Evolutionary conservation across 257 asterid genomes (phyloP).

Genomic region (Leonotis leonurus): DNA sequence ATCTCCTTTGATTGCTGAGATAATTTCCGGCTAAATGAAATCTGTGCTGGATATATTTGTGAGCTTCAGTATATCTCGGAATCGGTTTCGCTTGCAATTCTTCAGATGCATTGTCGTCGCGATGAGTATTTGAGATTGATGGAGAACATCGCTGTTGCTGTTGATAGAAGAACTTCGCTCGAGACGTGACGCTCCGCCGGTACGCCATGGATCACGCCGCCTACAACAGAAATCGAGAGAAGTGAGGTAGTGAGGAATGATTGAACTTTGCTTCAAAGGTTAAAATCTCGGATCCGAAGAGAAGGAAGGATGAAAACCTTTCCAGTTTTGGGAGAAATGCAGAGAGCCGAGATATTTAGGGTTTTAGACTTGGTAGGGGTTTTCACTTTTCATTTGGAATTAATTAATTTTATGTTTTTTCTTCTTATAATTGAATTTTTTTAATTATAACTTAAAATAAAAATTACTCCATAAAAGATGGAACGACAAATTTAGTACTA

Average conservation of each 20-base stretch:
- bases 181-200: slow-evolving; percentile 56
- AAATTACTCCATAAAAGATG: too few species aligned
- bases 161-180: slow-evolving; percentile 59
- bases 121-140: slow-evolving; percentile 40
- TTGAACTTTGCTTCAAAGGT: not conserved
- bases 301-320: not conserved
- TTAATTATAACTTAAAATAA: too few species aligned
- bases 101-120: slow-evolving; percentile 34
- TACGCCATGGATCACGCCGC: slow-evolving; percentile 47
- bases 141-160: slow-evolving; percentile 53
- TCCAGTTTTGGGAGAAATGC: not conserved
- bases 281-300: not conserved
- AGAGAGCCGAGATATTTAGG: too few species aligned
- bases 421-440: too few species aligned
- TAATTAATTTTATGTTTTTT: too few species aligned
- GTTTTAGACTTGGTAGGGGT: too few species aligned
- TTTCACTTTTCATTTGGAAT: too few species aligned
- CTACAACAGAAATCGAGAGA: not conserved
- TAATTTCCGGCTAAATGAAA: slow-evolving; percentile 16
- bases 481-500: too few species aligned
- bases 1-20: slow-evolving; percentile 22
- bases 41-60: slow-evolving; percentile 24
- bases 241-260: not conserved
- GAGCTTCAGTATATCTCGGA: slow-evolving; percentile 17
- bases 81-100: slow-evolving; percentile 11